Percentiles rank a stretch among this genome's conserved stretches.
Conservation (phyloP, 2,329 filamentous ascomycete genomes). For the Conoideocrella luteorostrata region DNA sequence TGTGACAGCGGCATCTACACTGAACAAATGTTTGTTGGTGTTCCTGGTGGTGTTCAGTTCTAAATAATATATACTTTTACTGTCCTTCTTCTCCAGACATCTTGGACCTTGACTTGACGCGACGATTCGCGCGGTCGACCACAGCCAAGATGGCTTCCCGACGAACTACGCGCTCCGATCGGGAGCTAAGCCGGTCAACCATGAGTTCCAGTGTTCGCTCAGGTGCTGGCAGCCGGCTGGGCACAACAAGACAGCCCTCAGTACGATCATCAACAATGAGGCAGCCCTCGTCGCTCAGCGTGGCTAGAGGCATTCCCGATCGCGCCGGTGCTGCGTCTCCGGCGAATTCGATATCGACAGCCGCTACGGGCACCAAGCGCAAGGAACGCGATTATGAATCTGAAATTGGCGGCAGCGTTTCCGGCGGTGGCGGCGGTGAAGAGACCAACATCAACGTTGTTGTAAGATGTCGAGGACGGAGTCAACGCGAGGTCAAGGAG, state of each 20-base stretch:
- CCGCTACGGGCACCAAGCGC: conserved; percentile 62
- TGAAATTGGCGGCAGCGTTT: conserved; percentile 30
- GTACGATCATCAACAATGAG: conserved; percentile 6
- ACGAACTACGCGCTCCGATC: conserved; percentile 11
- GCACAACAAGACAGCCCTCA: conserved; percentile 2
- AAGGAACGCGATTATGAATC: conserved; percentile 81
- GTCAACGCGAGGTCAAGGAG: conserved; percentile 84
- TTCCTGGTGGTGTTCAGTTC: neutral
- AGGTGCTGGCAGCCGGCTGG: conserved; percentile 5
- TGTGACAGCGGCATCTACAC: neutral
- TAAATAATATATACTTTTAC: neutral
- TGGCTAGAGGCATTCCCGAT: conserved; percentile 5
- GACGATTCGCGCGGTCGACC: conserved; percentile 1
- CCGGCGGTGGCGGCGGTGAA: conserved; percentile 43
- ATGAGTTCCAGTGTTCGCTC: conserved; percentile 6
- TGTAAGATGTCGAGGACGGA: conserved; percentile 87
- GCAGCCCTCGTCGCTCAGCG: conserved; percentile 4
- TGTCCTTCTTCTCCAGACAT: neutral
- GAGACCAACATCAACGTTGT: conserved; percentile 98
- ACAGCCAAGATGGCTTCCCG: conserved; percentile 9
- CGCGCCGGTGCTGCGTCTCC: conserved; percentile 39
- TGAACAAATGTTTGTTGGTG: neutral
- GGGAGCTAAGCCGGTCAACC: conserved; percentile 9
- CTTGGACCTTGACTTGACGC: neutral
- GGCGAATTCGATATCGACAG: conserved; percentile 52